Evolutionary conservation across 352 stramenopile genomes (phyloP).

Genomic region (Phytopythium kandeliae): DNA sequence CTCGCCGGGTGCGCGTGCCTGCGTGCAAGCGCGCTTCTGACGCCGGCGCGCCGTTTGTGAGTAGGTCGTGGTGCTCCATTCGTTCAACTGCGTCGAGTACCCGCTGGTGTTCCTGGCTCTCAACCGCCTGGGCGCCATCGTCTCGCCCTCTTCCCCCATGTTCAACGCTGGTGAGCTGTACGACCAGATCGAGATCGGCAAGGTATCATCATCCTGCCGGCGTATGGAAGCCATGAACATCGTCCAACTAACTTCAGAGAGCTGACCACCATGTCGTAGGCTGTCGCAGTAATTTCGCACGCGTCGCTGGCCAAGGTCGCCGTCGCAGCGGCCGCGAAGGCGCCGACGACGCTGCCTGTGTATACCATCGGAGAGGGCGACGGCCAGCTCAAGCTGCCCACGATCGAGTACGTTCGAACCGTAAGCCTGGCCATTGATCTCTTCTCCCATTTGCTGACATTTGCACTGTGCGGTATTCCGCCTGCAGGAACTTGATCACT

Average conservation of each 20-base stretch:
- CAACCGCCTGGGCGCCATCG: constrained; percentile 30
- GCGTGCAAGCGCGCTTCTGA: not conserved
- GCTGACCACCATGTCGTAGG: constrained; percentile 7
- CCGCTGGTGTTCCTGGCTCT: constrained; percentile 36
- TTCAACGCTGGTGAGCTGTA: constrained; percentile 30
- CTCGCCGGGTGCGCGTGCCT: not conserved
- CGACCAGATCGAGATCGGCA: constrained; percentile 25
- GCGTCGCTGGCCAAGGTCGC: constrained; percentile 18
- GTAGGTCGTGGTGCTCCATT: constrained; percentile 40
- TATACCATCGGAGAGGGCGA: constrained; percentile 24
- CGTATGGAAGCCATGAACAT: not conserved
- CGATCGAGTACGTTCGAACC: constrained; percentile 25
- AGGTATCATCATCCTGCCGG: constrained; percentile 23
- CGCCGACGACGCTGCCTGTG: constrained; percentile 9
- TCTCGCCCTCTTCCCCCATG: constrained; percentile 30
- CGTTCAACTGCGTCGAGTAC: constrained; percentile 55
- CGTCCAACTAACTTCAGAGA: not conserved
- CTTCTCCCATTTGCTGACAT: constrained; percentile 3
- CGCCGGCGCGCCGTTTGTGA: constrained; percentile 5
- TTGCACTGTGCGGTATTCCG: too few relatives aligned
- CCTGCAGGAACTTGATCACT: constrained; percentile 57
- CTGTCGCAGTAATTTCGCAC: constrained; percentile 28
- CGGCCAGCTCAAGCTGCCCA: constrained; percentile 8
- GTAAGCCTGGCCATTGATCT: too few relatives aligned
- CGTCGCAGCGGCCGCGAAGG: constrained; percentile 15